These are phyloP conservation scores for Patellaria atrata DNA, from an alignment of 495 filamentous ascomycete species.

Conservation along the genomic window DNA sequence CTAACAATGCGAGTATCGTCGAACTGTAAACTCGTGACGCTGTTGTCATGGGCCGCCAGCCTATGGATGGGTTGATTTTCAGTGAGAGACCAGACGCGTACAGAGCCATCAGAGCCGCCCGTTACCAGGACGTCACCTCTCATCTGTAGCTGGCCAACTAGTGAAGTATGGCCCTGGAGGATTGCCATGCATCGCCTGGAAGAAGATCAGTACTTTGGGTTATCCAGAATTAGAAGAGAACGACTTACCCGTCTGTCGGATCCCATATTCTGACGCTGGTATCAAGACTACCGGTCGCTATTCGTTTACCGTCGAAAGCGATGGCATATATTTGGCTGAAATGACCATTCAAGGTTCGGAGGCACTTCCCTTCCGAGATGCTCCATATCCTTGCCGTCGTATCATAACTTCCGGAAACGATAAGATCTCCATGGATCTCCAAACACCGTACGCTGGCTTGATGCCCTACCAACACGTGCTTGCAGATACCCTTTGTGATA, in stretches of 20 bases:
- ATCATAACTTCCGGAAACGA: conserved; percentile 95
- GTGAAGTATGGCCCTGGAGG: conserved; percentile 88
- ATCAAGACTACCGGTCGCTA: conserved; percentile 94
- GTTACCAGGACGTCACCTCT: conserved; percentile 87
- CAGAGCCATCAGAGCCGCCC: conserved; percentile 87
- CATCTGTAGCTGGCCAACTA: conserved; percentile 97
- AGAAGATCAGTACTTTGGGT: conserved; percentile 15
- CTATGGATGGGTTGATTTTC: conserved; percentile 83
- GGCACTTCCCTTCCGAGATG: conserved; percentile 80
- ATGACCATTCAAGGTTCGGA: conserved; percentile 82
- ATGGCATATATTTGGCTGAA: conserved; percentile 99
- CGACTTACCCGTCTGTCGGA: conserved; percentile 64
- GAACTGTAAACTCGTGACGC: conserved; percentile 92
- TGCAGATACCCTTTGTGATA: conserved; percentile 69
- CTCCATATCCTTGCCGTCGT: conserved; percentile 96
- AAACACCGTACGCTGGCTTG: conserved; percentile 93
- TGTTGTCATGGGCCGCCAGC: conserved; percentile 95
- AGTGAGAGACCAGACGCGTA: conserved; percentile 86
- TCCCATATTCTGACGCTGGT: conserved; percentile 97
- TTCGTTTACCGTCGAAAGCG: conserved; percentile 81
- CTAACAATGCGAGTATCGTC: conserved; percentile 88
- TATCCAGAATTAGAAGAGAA: conserved; percentile 10
- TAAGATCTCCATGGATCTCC: conserved; percentile 86
- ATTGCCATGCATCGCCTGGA: conserved; percentile 69
- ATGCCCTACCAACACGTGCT: conserved; percentile 85